Base-by-base conservation (phyloP, 139 green algal genomes). In the Chlamydomonas sphaeroides region DNA sequence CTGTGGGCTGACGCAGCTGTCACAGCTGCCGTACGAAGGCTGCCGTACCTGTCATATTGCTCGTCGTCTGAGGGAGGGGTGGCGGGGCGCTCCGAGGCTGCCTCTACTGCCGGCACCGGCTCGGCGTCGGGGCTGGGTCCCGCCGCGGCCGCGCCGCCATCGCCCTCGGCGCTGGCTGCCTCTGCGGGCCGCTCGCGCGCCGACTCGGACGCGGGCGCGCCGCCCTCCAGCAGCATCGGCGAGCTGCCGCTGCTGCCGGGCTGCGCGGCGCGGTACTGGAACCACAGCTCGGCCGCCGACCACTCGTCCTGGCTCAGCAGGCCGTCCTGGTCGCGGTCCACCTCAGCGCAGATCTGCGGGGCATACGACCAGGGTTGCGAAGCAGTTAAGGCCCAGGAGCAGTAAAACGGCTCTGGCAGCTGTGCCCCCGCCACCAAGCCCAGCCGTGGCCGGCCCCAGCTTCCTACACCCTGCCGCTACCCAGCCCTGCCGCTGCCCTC, bases 211-310 rank as follows among this genome's bases (percentile, higher is more conserved):
- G 48, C 69, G 48, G 51, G 41, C 65, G 33, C 45, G 42, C 36
- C n/a, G 42, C 36, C n/a, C n/a, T 39, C 51, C 59, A 45, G 48
- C 48, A 17, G 69, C 11, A 10, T 30, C 20, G 71, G 51, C 33
- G 14, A 35, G 69, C 48, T 3, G 7, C 25, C 42, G 0, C 21
- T 42, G 0, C 21, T 42, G 18, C 72, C 74, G n/a, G 74, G 74
- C 61, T 80, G 74, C 59, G 59, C 74, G 32, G 48, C 68, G 48
- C 75, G 68, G 87, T 85, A 85, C 75, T 93, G 83, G 82, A 91
- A 93, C 90, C 90, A 93, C 57, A 91, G 78, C 74, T 86, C 77
- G 6, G 87, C 71, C 1, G 57, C 72, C 1, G 69, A 61, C 86
- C 88, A 91, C 84, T 94, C 86, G 18, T 68, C 65, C 76, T 83